These are phyloP conservation scores for Coniella vitis DNA, from an alignment of 2,329 filamentous ascomycete species.

Conservation along the genomic window DNA sequence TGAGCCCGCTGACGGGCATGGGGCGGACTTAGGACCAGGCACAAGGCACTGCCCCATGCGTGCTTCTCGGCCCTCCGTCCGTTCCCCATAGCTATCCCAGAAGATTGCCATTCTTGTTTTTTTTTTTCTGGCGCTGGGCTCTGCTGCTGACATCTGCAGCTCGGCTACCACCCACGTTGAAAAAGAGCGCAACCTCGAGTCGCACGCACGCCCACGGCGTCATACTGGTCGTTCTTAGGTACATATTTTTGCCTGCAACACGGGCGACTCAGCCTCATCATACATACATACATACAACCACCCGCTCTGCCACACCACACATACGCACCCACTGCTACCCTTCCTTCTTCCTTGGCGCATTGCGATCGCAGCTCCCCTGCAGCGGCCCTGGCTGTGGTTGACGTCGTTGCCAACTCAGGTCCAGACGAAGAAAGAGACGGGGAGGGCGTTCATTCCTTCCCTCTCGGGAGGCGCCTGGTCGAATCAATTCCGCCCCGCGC, in stretches of 20 bases:
- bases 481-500: conserved; percentile 20
- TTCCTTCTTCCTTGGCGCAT: too few relatives aligned
- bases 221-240: too few relatives aligned
- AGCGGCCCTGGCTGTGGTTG: neutral
- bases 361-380: neutral
- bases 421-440: conserved; percentile 4
- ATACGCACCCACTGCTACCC: too few relatives aligned
- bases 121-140: conserved; percentile 7
- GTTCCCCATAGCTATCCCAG: conserved; percentile 2
- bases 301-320: too few relatives aligned
- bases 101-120: too few relatives aligned
- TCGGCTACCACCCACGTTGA: conserved; percentile 3
- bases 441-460: too few relatives aligned
- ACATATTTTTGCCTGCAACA: neutral
- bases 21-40: neutral
- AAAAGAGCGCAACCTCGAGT: conserved; percentile 10
- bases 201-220: conserved; percentile 4
- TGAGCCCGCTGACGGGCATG: conserved; percentile 7
- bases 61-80: neutral
- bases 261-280: too few relatives aligned
- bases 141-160: conserved; percentile 4
- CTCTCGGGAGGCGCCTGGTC: conserved; percentile 22
- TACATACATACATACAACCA: neutral
- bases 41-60: neutral
- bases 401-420: conserved; percentile 1